phyloP scores from a whole-genome alignment of 345 rosid species.

The Raphanus sativus region DNA sequence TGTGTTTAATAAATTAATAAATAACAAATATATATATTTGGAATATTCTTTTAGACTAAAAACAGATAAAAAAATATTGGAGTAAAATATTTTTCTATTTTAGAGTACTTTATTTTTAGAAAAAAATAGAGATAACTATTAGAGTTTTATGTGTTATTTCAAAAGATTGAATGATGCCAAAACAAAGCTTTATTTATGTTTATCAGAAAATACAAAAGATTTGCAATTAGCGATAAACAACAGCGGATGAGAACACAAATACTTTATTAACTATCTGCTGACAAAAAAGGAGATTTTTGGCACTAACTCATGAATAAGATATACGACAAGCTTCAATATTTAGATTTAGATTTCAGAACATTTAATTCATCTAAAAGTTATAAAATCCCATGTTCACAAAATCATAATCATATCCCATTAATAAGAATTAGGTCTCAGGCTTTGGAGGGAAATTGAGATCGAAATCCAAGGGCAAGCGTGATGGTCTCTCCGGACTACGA shows the following conservation, averaged over 20 bases:
- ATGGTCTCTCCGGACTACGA: slow-evolving; percentile 27
- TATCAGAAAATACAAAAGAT: background rate
- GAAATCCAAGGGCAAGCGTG: slow-evolving; percentile 43
- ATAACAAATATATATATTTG: background rate
- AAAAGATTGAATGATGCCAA: slow-evolving; percentile 13
- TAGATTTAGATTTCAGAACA: background rate
- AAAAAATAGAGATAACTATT: background rate
- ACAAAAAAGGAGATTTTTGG: background rate
- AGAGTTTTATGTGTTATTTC: background rate
- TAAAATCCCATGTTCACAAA: background rate
- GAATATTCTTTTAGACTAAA: background rate
- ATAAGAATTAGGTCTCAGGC: slow-evolving; percentile 36
- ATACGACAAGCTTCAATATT: background rate
- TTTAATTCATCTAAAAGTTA: slow-evolving; percentile 2
- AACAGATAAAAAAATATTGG: background rate
- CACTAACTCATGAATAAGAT: slow-evolving; percentile 2
- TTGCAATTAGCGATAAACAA: background rate
- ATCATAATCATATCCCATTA: background rate
- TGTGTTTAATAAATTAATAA: background rate
- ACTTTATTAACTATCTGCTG: slow-evolving; percentile 12
- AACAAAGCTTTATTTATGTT: background rate
- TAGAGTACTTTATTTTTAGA: background rate
- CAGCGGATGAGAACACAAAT: slow-evolving; percentile 9
- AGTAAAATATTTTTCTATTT: background rate
- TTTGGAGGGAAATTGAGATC: slow-evolving; percentile 70